Evolutionary conservation across 1,139 yeast genomes (phyloP), one percentile per base, ranked within the genome.

Genomic region (Kodamaea fungicola): DNA sequence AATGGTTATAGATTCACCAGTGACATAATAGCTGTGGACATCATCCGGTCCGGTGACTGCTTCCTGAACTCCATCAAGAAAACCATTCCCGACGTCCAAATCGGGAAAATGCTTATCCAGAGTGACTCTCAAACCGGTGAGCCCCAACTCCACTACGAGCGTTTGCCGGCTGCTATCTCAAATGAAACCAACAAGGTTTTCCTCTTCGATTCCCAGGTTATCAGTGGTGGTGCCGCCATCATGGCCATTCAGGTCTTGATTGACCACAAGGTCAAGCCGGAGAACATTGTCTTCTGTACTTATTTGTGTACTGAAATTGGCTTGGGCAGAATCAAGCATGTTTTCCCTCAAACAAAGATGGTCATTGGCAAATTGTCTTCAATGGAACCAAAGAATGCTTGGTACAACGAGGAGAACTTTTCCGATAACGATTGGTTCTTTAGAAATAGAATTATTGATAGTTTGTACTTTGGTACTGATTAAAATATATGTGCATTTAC

Each of bases 1-100:
- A 37, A 61, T 1, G 80, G 90, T 0, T 56, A 73, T 13, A 49
- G 50, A 31, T 64, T 63, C 38, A 52, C 59, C 25, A 77, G 76
- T 41, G 71, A 74, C 19, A 62, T 86, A 7, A 67, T 84, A 26
- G 92, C 95, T 0, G 83, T 89, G 5, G 81, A 83, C 43, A 79
- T 90, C 35, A 81, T 92, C 32, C 71, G 96, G 45, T 90, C 96
- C 1, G 98, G 98, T 3, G 97, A 89, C 56, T 87, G 96, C 54
- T 90, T 90, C 54, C 82, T 85, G 75, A 74, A 72, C 29, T 82
- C 96, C 0, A 64, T 90, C 35, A 76, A 85, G 43, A 80, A 78
- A 47, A 78, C 92, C 0, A 70, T 88, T 26, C 94, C 96, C 0
- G 88, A 82, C 37, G 78, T 87, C 16, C 73, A 80, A 9, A 70